phyloP scores from a whole-genome alignment of 2,329 filamentous ascomycete genomes.

The Cordyceps fumosorosea region DNA sequence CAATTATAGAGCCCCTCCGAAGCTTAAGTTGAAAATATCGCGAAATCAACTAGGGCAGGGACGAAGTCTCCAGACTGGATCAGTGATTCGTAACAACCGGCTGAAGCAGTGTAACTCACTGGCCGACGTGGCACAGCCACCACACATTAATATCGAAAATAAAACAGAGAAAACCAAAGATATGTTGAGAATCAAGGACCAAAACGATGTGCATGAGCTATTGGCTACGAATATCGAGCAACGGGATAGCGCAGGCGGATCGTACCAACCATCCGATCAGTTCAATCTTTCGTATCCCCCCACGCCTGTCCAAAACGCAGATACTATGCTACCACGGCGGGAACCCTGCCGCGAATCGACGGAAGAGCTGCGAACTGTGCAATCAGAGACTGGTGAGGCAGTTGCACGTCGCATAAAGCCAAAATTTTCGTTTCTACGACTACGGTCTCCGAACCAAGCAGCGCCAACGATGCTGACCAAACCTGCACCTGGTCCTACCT shows the following conservation, averaged over 20 bases:
- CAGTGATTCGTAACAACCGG: slow-evolving; percentile 18
- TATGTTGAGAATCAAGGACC: background rate
- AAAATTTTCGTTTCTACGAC: slow-evolving; percentile 11
- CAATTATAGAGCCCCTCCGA: slow-evolving; percentile 20
- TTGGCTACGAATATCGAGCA: slow-evolving; percentile 13
- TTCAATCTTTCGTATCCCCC: slow-evolving; percentile 30
- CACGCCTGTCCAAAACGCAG: slow-evolving; percentile 16
- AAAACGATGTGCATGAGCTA: background rate
- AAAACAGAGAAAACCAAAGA: slow-evolving; percentile 13
- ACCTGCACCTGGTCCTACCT: background rate
- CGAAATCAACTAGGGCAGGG: slow-evolving; percentile 22
- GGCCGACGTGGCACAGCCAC: slow-evolving; percentile 22
- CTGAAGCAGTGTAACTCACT: slow-evolving; percentile 28
- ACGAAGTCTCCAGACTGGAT: slow-evolving; percentile 13
- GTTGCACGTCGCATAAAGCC: background rate
- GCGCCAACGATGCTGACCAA: background rate
- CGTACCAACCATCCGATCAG: slow-evolving; percentile 24
- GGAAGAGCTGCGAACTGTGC: background rate
- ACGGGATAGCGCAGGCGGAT: slow-evolving; percentile 8
- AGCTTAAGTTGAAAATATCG: slow-evolving; percentile 29
- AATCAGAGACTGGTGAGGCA: background rate
- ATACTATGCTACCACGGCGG: slow-evolving; percentile 12
- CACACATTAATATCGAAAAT: slow-evolving; percentile 15
- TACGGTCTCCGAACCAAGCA: background rate
- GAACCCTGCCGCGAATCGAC: slow-evolving; percentile 4